These are phyloP conservation scores for Gracilaria domingensis DNA, from an alignment of 23 red algal species.

Conservation along the genomic window DNA sequence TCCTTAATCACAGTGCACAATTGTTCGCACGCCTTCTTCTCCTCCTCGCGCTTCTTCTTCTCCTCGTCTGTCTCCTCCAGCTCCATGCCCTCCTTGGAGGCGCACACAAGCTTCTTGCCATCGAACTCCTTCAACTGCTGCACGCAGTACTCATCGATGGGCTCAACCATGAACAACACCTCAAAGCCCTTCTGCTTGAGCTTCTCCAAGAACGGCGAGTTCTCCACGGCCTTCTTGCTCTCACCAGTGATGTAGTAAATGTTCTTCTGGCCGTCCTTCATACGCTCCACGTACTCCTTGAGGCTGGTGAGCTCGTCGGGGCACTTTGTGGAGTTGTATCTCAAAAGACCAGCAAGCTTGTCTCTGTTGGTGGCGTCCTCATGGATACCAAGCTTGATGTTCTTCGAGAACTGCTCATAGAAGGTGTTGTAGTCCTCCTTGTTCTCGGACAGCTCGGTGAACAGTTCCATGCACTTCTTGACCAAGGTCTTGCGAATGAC, in stretches of 20 bases:
- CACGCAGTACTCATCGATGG: constrained; percentile 99
- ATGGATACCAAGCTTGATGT: constrained; percentile 98
- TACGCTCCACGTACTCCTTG: constrained; percentile 97
- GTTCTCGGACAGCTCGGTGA: constrained; percentile 96
- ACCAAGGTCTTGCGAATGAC: constrained; percentile 98
- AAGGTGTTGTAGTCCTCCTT: constrained; percentile 98
- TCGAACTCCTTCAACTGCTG: constrained; percentile 98
- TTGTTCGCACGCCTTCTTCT: constrained; percentile 91
- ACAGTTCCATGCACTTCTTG: constrained; percentile 99
- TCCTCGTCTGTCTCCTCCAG: constrained; percentile 86
- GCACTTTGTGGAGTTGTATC: constrained; percentile 95
- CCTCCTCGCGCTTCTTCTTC: constrained; percentile 88
- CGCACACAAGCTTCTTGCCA: constrained; percentile 98
- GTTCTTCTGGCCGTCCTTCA: constrained; percentile 98
- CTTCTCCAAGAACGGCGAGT: constrained; percentile 96
- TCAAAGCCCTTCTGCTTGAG: constrained; percentile 92
- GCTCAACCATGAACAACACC: constrained; percentile 98
- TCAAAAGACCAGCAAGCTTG: constrained; percentile 91
- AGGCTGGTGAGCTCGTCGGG: constrained; percentile 94
- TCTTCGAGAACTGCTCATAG: constrained; percentile 99
- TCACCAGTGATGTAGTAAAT: constrained; percentile 99
- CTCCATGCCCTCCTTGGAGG: constrained; percentile 93
- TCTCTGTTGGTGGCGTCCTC: constrained; percentile 91
- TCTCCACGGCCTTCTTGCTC: constrained; percentile 99
- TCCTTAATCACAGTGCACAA: constrained; percentile 98